Conservation (phyloP, 2,329 filamentous ascomycete genomes). For the Paraphoma sp. region DNA sequence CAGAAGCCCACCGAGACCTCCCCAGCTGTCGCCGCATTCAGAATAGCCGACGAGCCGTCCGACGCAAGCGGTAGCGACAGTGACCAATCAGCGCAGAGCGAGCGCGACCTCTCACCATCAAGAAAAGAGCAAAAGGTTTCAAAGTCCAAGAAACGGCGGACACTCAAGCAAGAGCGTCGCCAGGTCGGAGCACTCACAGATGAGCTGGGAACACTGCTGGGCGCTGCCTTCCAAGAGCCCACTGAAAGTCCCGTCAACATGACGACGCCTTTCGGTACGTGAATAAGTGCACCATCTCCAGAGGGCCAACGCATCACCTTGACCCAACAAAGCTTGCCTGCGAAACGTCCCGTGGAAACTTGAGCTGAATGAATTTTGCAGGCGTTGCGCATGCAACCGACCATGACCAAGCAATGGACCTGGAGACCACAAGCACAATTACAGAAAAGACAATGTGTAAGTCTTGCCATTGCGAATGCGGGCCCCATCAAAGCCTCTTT, state of each 20-base stretch:
- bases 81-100: slow-evolving; percentile 32
- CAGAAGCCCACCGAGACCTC: neutral
- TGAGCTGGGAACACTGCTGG: slow-evolving; percentile 23
- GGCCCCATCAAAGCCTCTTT: neutral
- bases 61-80: slow-evolving; percentile 28
- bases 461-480: slow-evolving; percentile 1
- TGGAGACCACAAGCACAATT: neutral
- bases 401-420: neutral
- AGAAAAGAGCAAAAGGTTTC: slow-evolving; percentile 10
- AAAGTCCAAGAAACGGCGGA: slow-evolving; percentile 19
- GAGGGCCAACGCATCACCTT: neutral
- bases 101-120: slow-evolving; percentile 24
- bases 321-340: too few relatives aligned
- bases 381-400: neutral
- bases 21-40: slow-evolving; percentile 13
- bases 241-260: slow-evolving; percentile 3
- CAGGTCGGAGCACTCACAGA: slow-evolving; percentile 28
- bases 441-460: slow-evolving; percentile 25
- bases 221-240: slow-evolving; percentile 19
- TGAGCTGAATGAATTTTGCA: slow-evolving; percentile 1
- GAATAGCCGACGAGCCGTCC: slow-evolving; percentile 17
- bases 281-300: slow-evolving; percentile 8
- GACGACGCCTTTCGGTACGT: slow-evolving; percentile 7
- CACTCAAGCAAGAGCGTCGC: slow-evolving; percentile 18
- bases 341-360: too few relatives aligned